These are phyloP conservation scores for Apiospora saccharicola DNA, from an alignment of 2,329 filamentous ascomycete species.

Conservation along the genomic window DNA sequence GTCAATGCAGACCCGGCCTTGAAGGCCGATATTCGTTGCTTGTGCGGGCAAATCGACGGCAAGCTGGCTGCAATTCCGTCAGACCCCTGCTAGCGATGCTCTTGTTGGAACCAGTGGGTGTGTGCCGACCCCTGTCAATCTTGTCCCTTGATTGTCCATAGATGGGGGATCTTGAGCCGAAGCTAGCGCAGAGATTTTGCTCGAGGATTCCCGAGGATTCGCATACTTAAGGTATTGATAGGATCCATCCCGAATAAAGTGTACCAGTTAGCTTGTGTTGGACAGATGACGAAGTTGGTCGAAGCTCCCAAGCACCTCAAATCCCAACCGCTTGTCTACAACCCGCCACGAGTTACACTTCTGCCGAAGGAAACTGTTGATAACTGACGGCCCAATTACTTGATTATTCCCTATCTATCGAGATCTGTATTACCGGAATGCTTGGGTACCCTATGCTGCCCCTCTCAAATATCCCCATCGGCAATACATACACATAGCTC, in stretches of 20 bases:
- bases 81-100: conserved; percentile 21
- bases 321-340: not conserved
- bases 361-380: conserved; percentile 8
- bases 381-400: not conserved
- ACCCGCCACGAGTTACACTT: not conserved
- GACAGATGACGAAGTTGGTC: conserved; percentile 13
- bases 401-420: not conserved
- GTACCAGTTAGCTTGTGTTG: not conserved
- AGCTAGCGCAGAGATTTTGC: conserved; percentile 26
- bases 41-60: not conserved
- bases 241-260: conserved; percentile 1
- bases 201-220: conserved; percentile 24
- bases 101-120: conserved; percentile 10
- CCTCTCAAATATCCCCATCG: too few relatives aligned
- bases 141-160: not conserved
- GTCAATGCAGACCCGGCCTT: conserved; percentile 13
- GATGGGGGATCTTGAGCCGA: conserved; percentile 10
- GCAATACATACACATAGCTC: not conserved
- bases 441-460: not conserved
- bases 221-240: conserved; percentile 17
- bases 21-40: conserved; percentile 4
- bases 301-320: conserved; percentile 3
- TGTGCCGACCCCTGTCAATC: conserved; percentile 8
- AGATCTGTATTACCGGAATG: not conserved
- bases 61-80: conserved; percentile 15